phyloP scores from a whole-genome alignment of 2,329 filamentous ascomycete genomes.

The Leptographium lundbergii region DNA sequence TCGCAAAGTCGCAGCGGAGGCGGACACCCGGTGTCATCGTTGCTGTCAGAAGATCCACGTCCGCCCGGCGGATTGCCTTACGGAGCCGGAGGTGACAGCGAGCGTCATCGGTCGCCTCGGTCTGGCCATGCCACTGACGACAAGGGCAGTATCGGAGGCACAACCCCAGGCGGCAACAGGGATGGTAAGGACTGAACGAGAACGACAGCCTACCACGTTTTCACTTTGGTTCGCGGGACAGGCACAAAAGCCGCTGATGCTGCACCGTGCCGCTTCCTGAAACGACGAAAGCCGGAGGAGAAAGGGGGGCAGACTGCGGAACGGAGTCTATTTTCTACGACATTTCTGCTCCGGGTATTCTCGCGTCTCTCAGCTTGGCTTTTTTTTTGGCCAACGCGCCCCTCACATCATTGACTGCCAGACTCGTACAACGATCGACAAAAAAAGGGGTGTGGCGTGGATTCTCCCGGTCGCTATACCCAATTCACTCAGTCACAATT shows the following conservation, averaged over 20 bases:
- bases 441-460: neutral
- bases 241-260: neutral
- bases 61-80: slow-evolving; percentile 14
- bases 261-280: too few relatives aligned
- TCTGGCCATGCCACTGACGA: neutral
- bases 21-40: slow-evolving; percentile 30
- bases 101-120: slow-evolving; percentile 19
- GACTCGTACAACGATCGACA: neutral
- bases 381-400: neutral
- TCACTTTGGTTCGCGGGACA: neutral
- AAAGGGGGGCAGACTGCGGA: neutral
- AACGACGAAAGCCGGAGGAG: too few relatives aligned
- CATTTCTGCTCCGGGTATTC: neutral
- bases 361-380: neutral
- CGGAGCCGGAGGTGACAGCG: slow-evolving; percentile 15
- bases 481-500: neutral
- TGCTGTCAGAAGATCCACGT: slow-evolving; percentile 28
- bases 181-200: neutral
- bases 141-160: neutral
- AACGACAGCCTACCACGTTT: too few relatives aligned
- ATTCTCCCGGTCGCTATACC: neutral
- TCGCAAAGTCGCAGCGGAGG: slow-evolving; percentile 18
- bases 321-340: neutral
- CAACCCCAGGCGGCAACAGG: neutral
- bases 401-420: neutral